A percentile compares a stretch with the other conserved stretches of the same genome.
These are phyloP conservation scores for Colletotrichum tropicicola DNA, from an alignment of 2,329 filamentous ascomycete species.

Conservation along the genomic window DNA sequence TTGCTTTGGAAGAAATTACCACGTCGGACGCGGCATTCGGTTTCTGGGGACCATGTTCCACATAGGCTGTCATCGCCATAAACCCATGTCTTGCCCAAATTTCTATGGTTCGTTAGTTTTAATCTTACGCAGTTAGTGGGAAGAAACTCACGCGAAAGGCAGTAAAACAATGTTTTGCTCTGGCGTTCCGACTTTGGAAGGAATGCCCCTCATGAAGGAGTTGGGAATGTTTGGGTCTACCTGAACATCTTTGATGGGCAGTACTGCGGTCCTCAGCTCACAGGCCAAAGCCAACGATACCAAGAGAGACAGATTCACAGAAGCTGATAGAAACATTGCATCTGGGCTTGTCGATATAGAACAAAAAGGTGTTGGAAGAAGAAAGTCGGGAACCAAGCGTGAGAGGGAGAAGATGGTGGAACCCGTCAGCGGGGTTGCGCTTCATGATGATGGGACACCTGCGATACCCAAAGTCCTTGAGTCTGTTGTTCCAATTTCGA, in stretches of 20 bases:
- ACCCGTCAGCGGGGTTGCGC: too few relatives aligned
- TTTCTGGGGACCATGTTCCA: too few relatives aligned
- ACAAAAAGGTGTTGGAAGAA: background rate
- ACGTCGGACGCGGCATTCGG: too few relatives aligned
- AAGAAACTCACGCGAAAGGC: constrained; percentile 41
- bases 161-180: constrained; percentile 39
- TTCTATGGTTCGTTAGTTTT: constrained; percentile 30
- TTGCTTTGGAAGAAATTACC: too few relatives aligned
- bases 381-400: too few relatives aligned
- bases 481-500: too few relatives aligned
- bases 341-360: background rate
- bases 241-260: constrained; percentile 34
- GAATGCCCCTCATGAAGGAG: constrained; percentile 40
- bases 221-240: constrained; percentile 33
- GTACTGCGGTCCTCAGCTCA: background rate
- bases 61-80: constrained; percentile 33
- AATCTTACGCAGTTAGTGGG: background rate
- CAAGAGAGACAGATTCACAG: background rate
- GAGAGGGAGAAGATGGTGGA: too few relatives aligned
- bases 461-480: too few relatives aligned
- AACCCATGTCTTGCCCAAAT: constrained; percentile 46
- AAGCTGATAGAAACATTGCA: background rate
- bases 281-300: background rate
- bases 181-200: constrained; percentile 36
- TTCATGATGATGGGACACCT: too few relatives aligned